Base-by-base conservation (phyloP, 2,329 filamentous ascomycete genomes). In the Colletotrichum ledebouriae region DNA sequence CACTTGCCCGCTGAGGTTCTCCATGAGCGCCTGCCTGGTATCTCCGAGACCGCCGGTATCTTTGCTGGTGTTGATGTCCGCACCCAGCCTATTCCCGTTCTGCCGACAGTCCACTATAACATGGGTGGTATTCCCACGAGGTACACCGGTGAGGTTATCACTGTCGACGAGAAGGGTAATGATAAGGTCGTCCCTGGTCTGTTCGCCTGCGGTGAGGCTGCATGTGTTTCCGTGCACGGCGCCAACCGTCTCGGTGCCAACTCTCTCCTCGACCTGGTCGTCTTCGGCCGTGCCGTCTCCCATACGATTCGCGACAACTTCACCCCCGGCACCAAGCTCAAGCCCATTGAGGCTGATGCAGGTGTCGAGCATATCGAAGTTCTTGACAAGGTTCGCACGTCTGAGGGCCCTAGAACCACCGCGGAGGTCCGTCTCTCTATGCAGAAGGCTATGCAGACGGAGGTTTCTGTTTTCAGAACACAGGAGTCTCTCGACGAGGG, bases 71-170 rank as follows among this genome's bases (percentile, higher is more conserved):
- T 99, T 75, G 96, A 99, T 80, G 95, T 99, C 74, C 92, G 90
- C 78, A 98, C 97, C 86, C 93, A 98, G 84, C 95, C 95, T 73
- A 98, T 98, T 75, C 95, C 95, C 70, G 95, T 98, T 73, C 87
- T 98, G 71, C 95, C 95, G 67, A 98, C 95, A 50, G 95, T 98
- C 73, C 94, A 99, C 87, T 99, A 99, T 89, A 98, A 98, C 88
- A 99, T 98, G 96, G 95, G 95, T 82, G 95, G 96, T 87, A 98
- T 99, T 75, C 95, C 95, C 59, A 98, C 96, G 73, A 94, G 93
- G 78, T 98, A 97, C 87, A 98, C 94, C 71, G 95, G 96, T 81
- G 94, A 99, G 84, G 96, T 98, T 70, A 83, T 99, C 74, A 97
- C 94, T 17, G 85, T 97, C 59, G 94, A 98, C 75, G 91, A 92